Evolutionary conservation across 768 basidiomycete genomes (phyloP).

Genomic region (Pleurotus tuoliensis): DNA sequence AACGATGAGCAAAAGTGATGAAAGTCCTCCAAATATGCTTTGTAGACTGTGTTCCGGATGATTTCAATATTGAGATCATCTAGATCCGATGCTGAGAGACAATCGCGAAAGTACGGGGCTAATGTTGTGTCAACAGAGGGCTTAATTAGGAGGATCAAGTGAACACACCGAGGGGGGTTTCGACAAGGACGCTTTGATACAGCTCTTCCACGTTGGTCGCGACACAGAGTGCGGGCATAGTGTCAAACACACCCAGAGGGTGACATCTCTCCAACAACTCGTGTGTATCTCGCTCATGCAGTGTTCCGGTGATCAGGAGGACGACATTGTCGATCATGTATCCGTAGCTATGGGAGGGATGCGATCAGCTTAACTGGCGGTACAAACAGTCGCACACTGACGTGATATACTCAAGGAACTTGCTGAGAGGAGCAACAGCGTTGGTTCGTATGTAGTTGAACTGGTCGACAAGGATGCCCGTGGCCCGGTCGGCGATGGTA

Average conservation of each 20-base stretch:
- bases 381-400: constrained; percentile 35
- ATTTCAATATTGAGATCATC: constrained; percentile 99
- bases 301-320: constrained; percentile 92
- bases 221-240: constrained; percentile 98
- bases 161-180: constrained; percentile 88
- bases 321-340: constrained; percentile 99
- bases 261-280: constrained; percentile 96
- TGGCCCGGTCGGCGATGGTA: constrained; percentile 95
- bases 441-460: constrained; percentile 93
- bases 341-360: constrained; percentile 60
- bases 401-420: constrained; percentile 98
- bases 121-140: background rate
- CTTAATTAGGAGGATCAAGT: no score
- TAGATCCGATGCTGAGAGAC: constrained; percentile 90
- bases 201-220: constrained; percentile 98
- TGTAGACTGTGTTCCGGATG: constrained; percentile 98
- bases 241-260: constrained; percentile 94
- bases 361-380: constrained; percentile 10
- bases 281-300: constrained; percentile 96
- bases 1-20: constrained; percentile 76
- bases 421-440: constrained; percentile 85
- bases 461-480: constrained; percentile 92
- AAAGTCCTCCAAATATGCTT: constrained; percentile 98
- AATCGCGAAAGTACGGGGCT: constrained; percentile 97
- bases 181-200: constrained; percentile 94